A percentile compares a stretch with the other conserved stretches of the same genome.
Evolutionary conservation across 768 basidiomycete genomes (phyloP).

Genomic region (Kwoniella pini): DNA sequence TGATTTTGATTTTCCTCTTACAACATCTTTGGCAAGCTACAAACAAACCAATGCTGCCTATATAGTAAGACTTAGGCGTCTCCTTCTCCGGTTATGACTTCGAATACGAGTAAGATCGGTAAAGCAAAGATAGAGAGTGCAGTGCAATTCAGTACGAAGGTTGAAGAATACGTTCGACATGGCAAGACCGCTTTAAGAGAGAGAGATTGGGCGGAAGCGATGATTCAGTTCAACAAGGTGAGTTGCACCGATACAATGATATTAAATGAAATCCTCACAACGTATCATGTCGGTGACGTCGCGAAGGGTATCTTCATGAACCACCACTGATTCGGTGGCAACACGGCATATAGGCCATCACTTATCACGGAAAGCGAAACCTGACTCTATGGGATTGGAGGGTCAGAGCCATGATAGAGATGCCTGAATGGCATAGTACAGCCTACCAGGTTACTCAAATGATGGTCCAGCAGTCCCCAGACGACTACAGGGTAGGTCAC

Average conservation of each 20-base stretch:
- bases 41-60: too few species aligned
- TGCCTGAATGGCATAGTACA: constrained; percentile 8
- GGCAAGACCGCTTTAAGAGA: constrained; percentile 6
- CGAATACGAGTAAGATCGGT: neutral
- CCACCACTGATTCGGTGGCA: neutral
- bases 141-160: neutral
- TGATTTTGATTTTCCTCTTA: neutral
- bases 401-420: constrained; percentile 14
- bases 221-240: constrained; percentile 24
- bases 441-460: constrained; percentile 15
- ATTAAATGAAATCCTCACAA: too few species aligned
- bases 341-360: constrained; percentile 10
- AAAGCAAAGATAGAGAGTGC: neutral
- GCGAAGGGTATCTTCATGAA: too few species aligned
- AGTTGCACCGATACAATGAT: neutral
- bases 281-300: too few species aligned
- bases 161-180: neutral
- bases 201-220: constrained; percentile 13
- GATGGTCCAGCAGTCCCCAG: constrained; percentile 11
- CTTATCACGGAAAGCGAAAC: constrained; percentile 1
- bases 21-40: neutral
- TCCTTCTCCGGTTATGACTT: neutral
- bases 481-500: constrained; percentile 11
- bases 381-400: constrained; percentile 14
- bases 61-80: too few species aligned